A percentile compares a stretch with the other conserved stretches of the same genome.
Evolutionary conservation across 2,329 filamentous ascomycete species (phyloP).

Genomic region (Neonectria sp.): DNA sequence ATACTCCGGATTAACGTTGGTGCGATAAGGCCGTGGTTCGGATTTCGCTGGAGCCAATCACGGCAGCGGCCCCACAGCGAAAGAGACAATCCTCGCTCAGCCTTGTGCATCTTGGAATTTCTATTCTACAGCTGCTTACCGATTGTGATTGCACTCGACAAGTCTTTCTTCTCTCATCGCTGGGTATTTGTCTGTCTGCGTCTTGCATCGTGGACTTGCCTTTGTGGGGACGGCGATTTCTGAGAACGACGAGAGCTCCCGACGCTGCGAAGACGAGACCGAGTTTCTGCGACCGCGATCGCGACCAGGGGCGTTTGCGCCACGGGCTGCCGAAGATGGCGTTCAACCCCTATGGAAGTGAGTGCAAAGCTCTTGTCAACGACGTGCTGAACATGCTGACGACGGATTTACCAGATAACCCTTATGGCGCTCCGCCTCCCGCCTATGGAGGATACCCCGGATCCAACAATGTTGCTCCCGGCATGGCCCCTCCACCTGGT

Average conservation of each 20-base stretch:
- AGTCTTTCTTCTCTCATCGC: constrained; percentile 1
- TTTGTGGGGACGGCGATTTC: neutral
- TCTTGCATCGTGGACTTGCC: neutral
- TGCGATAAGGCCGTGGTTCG: constrained; percentile 40
- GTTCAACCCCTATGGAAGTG: constrained; percentile 74
- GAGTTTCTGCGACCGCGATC: constrained; percentile 21
- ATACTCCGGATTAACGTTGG: constrained; percentile 50
- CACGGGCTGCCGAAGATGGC: constrained; percentile 60
- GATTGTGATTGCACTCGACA: constrained; percentile 12
- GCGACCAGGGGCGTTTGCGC: constrained; percentile 36
- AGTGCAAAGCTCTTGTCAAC: constrained; percentile 30
- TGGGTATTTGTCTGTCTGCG: neutral
- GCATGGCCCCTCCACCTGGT: constrained; percentile 84
- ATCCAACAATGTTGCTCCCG: constrained; percentile 69
- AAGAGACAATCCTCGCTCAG: constrained; percentile 42
- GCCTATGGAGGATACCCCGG: constrained; percentile 80
- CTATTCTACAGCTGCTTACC: constrained; percentile 28
- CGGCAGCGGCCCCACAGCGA: constrained; percentile 38
- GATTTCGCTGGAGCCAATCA: constrained; percentile 34
- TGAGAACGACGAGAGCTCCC: neutral
- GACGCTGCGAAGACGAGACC: constrained; percentile 7
- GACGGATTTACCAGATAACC: constrained; percentile 55
- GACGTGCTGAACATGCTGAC: constrained; percentile 24
- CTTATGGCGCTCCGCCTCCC: constrained; percentile 80
- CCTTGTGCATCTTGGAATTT: constrained; percentile 44